A percentile compares a stretch with the other conserved stretches of the same genome.
Conservation (phyloP, 208 protist genomes). For the Entamoeba nuttalli region DNA sequence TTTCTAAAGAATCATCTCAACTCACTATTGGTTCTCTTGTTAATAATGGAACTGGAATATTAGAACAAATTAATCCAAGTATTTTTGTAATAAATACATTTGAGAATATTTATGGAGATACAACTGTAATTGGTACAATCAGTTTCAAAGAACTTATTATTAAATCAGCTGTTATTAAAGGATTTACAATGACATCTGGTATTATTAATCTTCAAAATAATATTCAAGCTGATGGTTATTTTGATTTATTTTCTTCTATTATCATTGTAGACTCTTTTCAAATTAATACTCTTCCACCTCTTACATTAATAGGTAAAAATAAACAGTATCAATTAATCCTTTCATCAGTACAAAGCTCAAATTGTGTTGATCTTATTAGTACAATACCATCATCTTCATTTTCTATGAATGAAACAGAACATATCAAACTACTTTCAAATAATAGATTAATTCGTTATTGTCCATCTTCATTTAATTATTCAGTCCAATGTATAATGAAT, state of each 20-base stretch:
- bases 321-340: not conserved
- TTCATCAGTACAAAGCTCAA: not conserved
- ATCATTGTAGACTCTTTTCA: not conserved
- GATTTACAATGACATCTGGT: not conserved
- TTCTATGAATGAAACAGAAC: not conserved
- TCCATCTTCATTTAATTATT: not conserved
- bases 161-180: not conserved
- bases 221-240: not conserved
- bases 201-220: not conserved
- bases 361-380: not conserved
- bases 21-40: not conserved
- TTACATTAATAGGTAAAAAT: not conserved
- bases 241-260: not conserved
- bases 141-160: not conserved
- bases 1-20: not conserved
- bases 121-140: not conserved
- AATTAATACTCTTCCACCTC: not conserved
- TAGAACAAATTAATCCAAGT: not conserved
- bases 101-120: not conserved
- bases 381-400: not conserved
- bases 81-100: not conserved
- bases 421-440: not conserved
- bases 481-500: not conserved
- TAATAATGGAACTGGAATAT: not conserved
- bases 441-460: not conserved